Base-by-base conservation (phyloP, 495 filamentous ascomycete genomes). In the Niebla homalea region DNA sequence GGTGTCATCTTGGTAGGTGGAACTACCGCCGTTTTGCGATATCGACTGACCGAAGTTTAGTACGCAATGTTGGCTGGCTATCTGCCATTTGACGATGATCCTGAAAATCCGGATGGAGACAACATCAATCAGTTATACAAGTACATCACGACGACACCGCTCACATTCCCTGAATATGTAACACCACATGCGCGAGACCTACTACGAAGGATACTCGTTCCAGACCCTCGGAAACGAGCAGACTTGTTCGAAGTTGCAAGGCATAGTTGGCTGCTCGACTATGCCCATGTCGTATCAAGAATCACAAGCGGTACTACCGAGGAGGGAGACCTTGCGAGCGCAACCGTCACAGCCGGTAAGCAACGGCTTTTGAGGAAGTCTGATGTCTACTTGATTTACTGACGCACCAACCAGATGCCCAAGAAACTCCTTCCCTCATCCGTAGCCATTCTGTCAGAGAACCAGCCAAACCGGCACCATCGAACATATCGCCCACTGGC, bases 61-160 rank as follows among this genome's bases (percentile, higher is more conserved):
- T 99, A 97, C 67, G 92, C 92, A 36, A 99, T 99, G 92, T 74
- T 99, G 48, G 92, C 92, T 11, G 92, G 92, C 26, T 99, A 97
- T 64, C 74, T 99, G n/a, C 92, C 92, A 4, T 99, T 99, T 62
- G 92, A 99, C 60, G 92, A 99, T 60, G 92, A 99, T 59, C 92
- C 92, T 53, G 93, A 89, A 36, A 99, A 99, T 60, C 92, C 92
- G 4, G 92, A 99, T 68, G 92, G 92, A 40, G 92, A 99, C 57
- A 99, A 99, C 61, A 99, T 99, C 71, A 99, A 97, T 64, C 73
- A 97, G 5, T 74, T 99, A 46, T 99, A 99, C 73, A 97, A 95
- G 69, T 99, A 99, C 69, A 99, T 99, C 56, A 89, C 95, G 49
- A 94, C 89, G 37, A 97, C 92, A 5, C 87, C 90, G 43, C 78